phyloP scores from a whole-genome alignment of 371 early-diverging fungal species.

The Mucor piriformis region DNA sequence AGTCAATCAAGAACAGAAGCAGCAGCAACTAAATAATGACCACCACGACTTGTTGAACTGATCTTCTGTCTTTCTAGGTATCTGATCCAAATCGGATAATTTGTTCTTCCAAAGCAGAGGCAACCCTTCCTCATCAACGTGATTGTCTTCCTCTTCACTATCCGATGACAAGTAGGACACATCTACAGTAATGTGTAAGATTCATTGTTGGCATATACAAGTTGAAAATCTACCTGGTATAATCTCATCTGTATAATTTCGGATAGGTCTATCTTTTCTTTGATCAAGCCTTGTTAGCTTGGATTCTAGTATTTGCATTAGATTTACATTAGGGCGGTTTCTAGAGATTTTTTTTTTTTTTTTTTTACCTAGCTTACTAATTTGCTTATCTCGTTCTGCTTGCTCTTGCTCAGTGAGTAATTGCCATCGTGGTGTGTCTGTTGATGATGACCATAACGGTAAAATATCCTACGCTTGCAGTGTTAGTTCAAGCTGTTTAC shows the following conservation, averaged over 20 bases:
- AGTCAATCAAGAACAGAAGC: not conserved
- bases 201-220: not conserved
- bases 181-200: too few species aligned
- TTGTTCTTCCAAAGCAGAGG: conserved; percentile 19
- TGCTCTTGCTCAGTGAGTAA: not conserved
- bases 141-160: not conserved
- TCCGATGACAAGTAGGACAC: not conserved
- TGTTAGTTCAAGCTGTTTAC: not conserved
- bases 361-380: not conserved
- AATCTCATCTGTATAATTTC: not conserved
- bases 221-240: conserved; percentile 7
- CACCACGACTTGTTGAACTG: conserved; percentile 2
- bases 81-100: not conserved
- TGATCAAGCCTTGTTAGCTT: conserved; percentile 5
- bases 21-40: not conserved
- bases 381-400: not conserved
- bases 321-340: too few species aligned
- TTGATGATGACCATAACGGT: not conserved
- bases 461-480: not conserved
- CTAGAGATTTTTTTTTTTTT: too few species aligned
- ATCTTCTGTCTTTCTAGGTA: conserved; percentile 8
- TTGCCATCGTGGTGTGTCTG: not conserved
- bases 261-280: not conserved
- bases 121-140: conserved; percentile 12
- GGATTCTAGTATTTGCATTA: conserved; percentile 4